These are phyloP conservation scores for Trametes meyenii DNA, from an alignment of 768 basidiomycete species.

Conservation along the genomic window DNA sequence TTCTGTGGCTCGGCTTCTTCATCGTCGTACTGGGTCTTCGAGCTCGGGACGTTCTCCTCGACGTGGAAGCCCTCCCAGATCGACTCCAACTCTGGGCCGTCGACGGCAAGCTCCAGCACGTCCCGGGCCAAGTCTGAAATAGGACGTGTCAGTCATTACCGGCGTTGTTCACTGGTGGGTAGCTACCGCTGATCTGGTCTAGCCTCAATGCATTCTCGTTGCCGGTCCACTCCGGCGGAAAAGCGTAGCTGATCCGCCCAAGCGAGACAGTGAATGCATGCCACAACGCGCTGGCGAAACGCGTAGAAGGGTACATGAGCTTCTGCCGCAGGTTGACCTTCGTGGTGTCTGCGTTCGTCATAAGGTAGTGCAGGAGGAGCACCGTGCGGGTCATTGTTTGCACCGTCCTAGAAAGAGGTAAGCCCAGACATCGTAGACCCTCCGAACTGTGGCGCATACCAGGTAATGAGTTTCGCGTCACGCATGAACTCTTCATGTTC, in stretches of 20 bases:
- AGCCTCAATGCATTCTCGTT: conserved; percentile 23
- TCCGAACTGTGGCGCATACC: conserved; percentile 37
- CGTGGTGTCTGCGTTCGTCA: conserved; percentile 49
- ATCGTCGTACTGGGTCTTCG: neutral
- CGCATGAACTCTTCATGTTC: conserved; percentile 38
- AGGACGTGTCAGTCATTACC: neutral
- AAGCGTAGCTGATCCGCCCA: conserved; percentile 70
- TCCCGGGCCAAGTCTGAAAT: conserved; percentile 32
- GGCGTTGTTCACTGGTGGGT: neutral
- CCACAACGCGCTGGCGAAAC: conserved; percentile 60
- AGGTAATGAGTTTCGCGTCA: conserved; percentile 38
- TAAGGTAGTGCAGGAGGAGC: conserved; percentile 64
- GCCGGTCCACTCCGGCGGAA: conserved; percentile 29
- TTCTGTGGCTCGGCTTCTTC: neutral
- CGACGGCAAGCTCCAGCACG: conserved; percentile 36
- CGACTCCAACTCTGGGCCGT: conserved; percentile 34
- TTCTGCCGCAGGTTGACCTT: conserved; percentile 57
- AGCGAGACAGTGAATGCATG: conserved; percentile 79
- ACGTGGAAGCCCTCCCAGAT: conserved; percentile 36
- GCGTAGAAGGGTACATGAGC: conserved; percentile 55
- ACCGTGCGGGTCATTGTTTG: conserved; percentile 54
- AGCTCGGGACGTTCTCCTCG: neutral
- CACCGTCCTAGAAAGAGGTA: conserved; percentile 46
- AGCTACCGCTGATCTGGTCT: conserved; percentile 31
- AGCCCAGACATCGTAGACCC: conserved; percentile 1